phyloP scores from a whole-genome alignment of 2,329 filamentous ascomycete species.

The Microthyrium microscopicum region DNA sequence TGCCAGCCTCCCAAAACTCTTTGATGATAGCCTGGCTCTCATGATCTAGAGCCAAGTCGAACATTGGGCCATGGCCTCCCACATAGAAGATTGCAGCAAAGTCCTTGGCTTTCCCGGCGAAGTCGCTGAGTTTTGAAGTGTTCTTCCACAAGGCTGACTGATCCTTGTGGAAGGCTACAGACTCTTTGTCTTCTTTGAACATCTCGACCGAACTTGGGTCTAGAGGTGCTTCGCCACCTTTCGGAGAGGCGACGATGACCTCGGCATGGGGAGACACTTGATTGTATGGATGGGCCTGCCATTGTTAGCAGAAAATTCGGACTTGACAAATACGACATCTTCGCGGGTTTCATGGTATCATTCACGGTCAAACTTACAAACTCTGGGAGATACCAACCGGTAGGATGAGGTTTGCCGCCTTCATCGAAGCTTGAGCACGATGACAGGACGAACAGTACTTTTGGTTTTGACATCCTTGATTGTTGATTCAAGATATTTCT shows the following conservation, averaged over 20 bases:
- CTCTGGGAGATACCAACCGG: not conserved
- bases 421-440: not conserved
- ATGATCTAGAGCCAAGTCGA: conserved; percentile 42
- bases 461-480: not conserved
- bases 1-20: conserved; percentile 44
- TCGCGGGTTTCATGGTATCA: no score
- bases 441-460: not conserved
- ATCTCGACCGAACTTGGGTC: conserved; percentile 18
- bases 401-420: not conserved
- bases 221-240: conserved; percentile 21
- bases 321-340: no score
- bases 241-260: conserved; percentile 23
- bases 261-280: conserved; percentile 20
- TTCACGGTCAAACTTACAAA: no score
- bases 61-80: conserved; percentile 48
- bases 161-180: conserved; percentile 27
- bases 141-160: conserved; percentile 45
- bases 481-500: no score
- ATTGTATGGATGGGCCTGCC: conserved; percentile 24
- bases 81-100: conserved; percentile 49
- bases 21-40: conserved; percentile 42
- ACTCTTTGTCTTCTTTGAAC: conserved; percentile 15
- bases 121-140: conserved; percentile 40
- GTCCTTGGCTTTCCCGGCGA: conserved; percentile 39
- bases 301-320: no score